Conservation (phyloP, 768 basidiomycete genomes). For the Mycena belliarum region DNA sequence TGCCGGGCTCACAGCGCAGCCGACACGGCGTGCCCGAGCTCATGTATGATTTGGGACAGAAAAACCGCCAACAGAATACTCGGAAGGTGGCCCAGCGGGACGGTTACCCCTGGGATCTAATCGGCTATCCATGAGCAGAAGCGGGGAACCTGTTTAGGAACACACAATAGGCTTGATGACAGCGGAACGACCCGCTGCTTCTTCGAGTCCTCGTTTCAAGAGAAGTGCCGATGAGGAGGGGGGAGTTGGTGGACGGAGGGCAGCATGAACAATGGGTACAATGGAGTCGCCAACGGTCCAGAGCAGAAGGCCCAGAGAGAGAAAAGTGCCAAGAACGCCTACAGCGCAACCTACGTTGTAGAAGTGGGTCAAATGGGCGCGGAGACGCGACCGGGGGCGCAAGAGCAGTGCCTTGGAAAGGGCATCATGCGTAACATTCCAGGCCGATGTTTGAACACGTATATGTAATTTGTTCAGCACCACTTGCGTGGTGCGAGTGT, state of each 20-base stretch:
- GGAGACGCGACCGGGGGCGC: constrained; percentile 28
- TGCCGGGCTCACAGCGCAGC: constrained; percentile 64
- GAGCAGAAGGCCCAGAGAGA: constrained; percentile 31
- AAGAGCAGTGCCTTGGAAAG: constrained; percentile 38
- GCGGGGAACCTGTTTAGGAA: neutral
- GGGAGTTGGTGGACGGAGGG: constrained; percentile 7
- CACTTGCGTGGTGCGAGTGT: constrained; percentile 24
- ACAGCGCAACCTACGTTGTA: constrained; percentile 55
- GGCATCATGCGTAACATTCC: constrained; percentile 51
- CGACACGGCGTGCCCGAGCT: constrained; percentile 75
- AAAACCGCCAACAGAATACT: constrained; percentile 63
- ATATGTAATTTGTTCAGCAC: constrained; percentile 35
- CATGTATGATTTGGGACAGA: constrained; percentile 71
- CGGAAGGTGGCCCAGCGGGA: constrained; percentile 72
- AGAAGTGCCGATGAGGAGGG: constrained; percentile 1
- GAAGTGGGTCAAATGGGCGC: constrained; percentile 31
- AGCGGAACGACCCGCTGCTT: neutral
- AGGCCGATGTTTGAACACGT: constrained; percentile 48
- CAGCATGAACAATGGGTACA: constrained; percentile 1
- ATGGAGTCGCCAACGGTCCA: constrained; percentile 32
- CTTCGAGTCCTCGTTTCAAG: constrained; percentile 17
- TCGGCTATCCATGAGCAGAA: neutral
- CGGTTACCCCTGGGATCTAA: constrained; percentile 82
- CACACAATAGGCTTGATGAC: constrained; percentile 37
- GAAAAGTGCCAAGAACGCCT: constrained; percentile 30